Conservation (phyloP, 2,329 filamentous ascomycete genomes). For the Aureobasidium zeae region DNA sequence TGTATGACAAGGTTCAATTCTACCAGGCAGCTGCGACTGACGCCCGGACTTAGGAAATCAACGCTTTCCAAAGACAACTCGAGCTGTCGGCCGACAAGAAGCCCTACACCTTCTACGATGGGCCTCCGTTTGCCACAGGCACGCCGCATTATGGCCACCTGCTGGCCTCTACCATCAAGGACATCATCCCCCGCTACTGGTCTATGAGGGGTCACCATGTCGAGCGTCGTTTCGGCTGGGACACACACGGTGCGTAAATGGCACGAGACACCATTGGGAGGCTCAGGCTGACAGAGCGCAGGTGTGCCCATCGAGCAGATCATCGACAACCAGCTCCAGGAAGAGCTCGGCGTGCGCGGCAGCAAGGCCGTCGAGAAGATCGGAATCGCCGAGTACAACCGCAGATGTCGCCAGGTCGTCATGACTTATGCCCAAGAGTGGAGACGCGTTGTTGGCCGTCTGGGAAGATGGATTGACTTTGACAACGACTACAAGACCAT, state of each 20-base stretch:
- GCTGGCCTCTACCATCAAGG: slow-evolving; percentile 89
- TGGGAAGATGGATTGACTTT: slow-evolving; percentile 95
- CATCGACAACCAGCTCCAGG: slow-evolving; percentile 73
- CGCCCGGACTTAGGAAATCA: slow-evolving; percentile 49
- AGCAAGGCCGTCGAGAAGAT: slow-evolving; percentile 79
- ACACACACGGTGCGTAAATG: slow-evolving; percentile 60
- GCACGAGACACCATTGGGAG: slow-evolving; percentile 60
- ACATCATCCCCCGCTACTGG: slow-evolving; percentile 94
- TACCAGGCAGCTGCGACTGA: neutral
- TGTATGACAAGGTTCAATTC: slow-evolving; percentile 14
- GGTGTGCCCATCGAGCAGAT: slow-evolving; percentile 93
- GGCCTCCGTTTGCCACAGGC: slow-evolving; percentile 48
- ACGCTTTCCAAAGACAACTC: slow-evolving; percentile 81
- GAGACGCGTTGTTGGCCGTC: slow-evolving; percentile 74
- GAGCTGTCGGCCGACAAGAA: slow-evolving; percentile 75
- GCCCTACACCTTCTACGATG: slow-evolving; percentile 88
- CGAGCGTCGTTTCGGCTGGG: slow-evolving; percentile 89
- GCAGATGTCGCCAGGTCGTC: slow-evolving; percentile 82
- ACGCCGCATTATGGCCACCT: slow-evolving; percentile 66
- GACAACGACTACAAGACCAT: slow-evolving; percentile 98
- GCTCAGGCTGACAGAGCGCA: slow-evolving; percentile 93
- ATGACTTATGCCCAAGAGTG: slow-evolving; percentile 85
- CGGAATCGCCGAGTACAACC: slow-evolving; percentile 83
- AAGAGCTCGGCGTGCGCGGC: slow-evolving; percentile 66
- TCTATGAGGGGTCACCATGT: slow-evolving; percentile 94